Base-by-base conservation (phyloP, 345 rosid genomes). In the Citrus medica region DNA sequence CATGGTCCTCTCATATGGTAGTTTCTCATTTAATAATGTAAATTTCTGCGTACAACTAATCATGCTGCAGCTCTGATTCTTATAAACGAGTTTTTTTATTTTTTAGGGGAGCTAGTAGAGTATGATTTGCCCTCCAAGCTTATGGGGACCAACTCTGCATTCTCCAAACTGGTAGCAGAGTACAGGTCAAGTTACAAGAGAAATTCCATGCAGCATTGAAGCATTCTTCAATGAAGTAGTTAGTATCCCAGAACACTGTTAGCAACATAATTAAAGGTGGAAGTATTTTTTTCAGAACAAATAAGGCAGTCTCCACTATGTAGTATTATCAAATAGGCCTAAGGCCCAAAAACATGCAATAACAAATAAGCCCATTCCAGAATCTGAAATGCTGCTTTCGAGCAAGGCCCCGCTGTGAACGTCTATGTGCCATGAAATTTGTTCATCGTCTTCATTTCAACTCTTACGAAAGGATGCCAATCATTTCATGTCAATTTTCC, bases 1-100 rank as follows among this genome's bases (percentile, higher is more conserved):
- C 89, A 88, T 90, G 96, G 92, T 92, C 84, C 97, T 93, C 80
- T 92, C 96, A 22, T 86, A 81, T 79, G 93, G 94, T 92, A 85
- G n/a, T 61, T 37, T 25, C 8, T 33, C 22, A 32, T 32, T 9
- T 33, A 35, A 7, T 32, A 8, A 19, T 33, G 69, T 35, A 66
- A 65, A 32, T 7, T 33, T 33, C 61, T 28, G 14, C 74, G 21
- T 71, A 48, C 17, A 53, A 53, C 3, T 5, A 16, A 17, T 17
- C 58, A 5, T 17, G 7, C 58, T 0, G 58, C 58, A 17, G 58
- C 58, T 17, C 22, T 51, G 13, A 53, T 53, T 51, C 48, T 12
- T 51, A 1, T 17, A 0, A 17, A 21, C 5, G 7, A 53, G 8
- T 17, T 53, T 24, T 10, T 0, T 0, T 24, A 10, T 40, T 51